Conservation (phyloP, 2,329 filamentous ascomycete species). For the Colletotrichum sp. region DNA sequence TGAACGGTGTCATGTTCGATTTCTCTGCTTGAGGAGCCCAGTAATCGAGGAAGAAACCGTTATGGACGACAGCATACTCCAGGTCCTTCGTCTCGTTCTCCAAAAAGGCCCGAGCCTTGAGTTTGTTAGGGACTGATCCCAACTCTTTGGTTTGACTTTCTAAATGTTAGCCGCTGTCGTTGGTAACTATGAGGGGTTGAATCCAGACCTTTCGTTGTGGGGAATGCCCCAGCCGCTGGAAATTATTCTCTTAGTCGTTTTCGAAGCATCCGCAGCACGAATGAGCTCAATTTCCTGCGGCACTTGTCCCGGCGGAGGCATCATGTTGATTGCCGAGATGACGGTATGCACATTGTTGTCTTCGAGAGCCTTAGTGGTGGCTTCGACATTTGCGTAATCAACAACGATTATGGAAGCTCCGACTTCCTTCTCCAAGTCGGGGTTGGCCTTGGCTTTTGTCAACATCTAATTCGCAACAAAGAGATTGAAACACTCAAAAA, state of each 20-base stretch:
- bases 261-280: conserved; percentile 43
- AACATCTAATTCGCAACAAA: neutral
- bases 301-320: conserved; percentile 27
- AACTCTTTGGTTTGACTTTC: neutral
- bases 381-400: conserved; percentile 30
- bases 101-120: conserved; percentile 26
- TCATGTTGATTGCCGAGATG: conserved; percentile 44
- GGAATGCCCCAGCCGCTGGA: conserved; percentile 46
- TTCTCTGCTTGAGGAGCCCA: conserved; percentile 41
- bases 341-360: conserved; percentile 47
- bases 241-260: conserved; percentile 43
- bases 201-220: conserved; percentile 31
- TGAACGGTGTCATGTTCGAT: conserved; percentile 41
- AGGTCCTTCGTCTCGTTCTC: conserved; percentile 31
- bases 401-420: conserved; percentile 28
- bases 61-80: conserved; percentile 41
- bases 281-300: conserved; percentile 47
- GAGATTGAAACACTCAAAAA: neutral
- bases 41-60: conserved; percentile 52
- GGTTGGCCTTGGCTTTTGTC: conserved; percentile 10
- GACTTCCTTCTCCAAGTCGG: conserved; percentile 25
- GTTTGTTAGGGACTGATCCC: conserved; percentile 3
- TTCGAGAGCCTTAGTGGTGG: conserved; percentile 28
- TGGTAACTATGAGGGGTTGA: neutral
- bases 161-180: neutral